A percentile compares a stretch with the other conserved stretches of the same genome.
phyloP scores from a whole-genome alignment of 768 basidiomycete genomes.

The Boletus eberwhitei region DNA sequence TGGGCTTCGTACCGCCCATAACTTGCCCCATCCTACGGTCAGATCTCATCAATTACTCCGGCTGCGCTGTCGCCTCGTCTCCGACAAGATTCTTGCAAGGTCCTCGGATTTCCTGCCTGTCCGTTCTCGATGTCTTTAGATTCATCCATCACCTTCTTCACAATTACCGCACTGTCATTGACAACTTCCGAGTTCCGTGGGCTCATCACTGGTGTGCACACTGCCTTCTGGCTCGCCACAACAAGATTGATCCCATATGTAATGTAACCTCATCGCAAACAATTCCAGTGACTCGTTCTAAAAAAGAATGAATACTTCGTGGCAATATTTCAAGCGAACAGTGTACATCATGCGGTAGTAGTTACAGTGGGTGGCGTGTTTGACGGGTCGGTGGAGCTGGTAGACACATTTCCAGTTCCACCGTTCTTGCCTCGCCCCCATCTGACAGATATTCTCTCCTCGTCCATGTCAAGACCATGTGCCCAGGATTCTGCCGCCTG shows the following conservation, averaged over 20 bases:
- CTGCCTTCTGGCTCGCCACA: background rate
- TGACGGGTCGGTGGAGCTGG: background rate
- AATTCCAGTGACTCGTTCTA: background rate
- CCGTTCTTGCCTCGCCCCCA: constrained; percentile 80
- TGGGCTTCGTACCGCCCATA: constrained; percentile 10
- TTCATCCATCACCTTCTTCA: constrained; percentile 52
- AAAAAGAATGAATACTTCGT: background rate
- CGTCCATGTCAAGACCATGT: constrained; percentile 85
- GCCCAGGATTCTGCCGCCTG: constrained; percentile 85
- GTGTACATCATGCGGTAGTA: constrained; percentile 12
- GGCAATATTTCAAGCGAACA: background rate
- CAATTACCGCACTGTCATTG: constrained; percentile 50
- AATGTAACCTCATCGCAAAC: background rate
- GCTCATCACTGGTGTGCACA: background rate
- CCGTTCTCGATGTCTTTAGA: constrained; percentile 50
- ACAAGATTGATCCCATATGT: background rate
- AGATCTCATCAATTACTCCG: constrained; percentile 19
- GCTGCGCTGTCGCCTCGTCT: constrained; percentile 50
- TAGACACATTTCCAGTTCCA: constrained; percentile 33
- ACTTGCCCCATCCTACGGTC: background rate
- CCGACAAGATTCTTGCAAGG: constrained; percentile 47
- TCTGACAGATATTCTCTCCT: constrained; percentile 66
- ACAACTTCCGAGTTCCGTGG: constrained; percentile 34
- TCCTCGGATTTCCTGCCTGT: constrained; percentile 51
- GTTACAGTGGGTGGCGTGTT: constrained; percentile 4